Base-by-base conservation (phyloP, 331 rosid genomes). In the Acacia pycnantha region DNA sequence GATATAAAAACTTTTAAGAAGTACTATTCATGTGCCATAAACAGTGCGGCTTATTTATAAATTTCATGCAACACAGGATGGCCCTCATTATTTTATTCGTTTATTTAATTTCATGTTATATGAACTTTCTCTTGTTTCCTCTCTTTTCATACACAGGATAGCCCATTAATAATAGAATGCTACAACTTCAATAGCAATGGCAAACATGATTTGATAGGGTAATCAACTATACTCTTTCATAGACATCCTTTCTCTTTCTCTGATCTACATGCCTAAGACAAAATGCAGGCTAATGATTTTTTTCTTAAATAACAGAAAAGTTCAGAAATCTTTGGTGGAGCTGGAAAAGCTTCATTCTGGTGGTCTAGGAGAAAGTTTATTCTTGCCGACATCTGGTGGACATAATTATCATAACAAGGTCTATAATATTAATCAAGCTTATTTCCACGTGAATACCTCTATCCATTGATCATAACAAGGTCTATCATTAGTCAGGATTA, bases 121-220 rank as follows among this genome's bases (percentile, higher is more conserved):
- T 35, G 27, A 61, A 47, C 62, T 51, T 72, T 88, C 85, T 80
- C 65, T 83, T 84, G 78, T 82, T 80, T 82, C 40, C 61, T 79
- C 83, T 68, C 71, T 56, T 44, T 69, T 81, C 56, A 78, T 83
- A 65, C 78, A 84, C 97, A 93, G 97, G 97, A 93, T 70, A 83
- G 73, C 69, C 91, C 94, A 15, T 84, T 93, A 72, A 76, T 91
- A 81, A 86, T 91, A 58, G 97, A 93, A 86, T 93, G 97, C 86
- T 93, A 84, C 80, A 91, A 90, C 86, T 93, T 87, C 88, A 93
- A 93, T 77, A 91, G 76, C 89, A 93, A 86, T 65, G 97, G 97
- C 47, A 91, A 91, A 68, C 97, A 93, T 84, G 97, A 93, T 86
- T 85, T 89, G 81, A 84, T 93, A 69, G 97, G 97, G 97, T 91